A percentile compares a stretch with the other conserved stretches of the same genome.
These are phyloP conservation scores for Fagus sylvatica DNA, from an alignment of 306 rosid genomes.

Conservation along the genomic window DNA sequence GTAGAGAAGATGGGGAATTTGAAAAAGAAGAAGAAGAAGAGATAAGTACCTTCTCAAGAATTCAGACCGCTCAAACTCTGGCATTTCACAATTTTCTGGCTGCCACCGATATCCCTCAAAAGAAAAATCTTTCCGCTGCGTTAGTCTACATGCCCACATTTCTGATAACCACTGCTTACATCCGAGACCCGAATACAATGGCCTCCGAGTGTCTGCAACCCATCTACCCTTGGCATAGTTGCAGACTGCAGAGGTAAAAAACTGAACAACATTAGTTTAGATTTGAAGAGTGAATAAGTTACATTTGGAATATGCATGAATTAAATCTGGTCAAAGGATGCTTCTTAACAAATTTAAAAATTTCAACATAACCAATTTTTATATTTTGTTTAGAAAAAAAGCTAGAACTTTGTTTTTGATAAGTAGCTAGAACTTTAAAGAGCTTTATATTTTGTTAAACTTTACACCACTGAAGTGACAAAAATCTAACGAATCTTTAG, in stretches of 20 bases:
- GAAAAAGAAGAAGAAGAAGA: not conserved
- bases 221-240: conserved; percentile 88
- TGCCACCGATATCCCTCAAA: conserved; percentile 83
- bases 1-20: not conserved
- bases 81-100: conserved; percentile 74
- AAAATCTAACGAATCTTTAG: no score
- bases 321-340: not conserved
- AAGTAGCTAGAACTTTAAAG: no score
- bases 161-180: conserved; percentile 83
- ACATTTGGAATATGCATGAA: not conserved
- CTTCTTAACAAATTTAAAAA: no score
- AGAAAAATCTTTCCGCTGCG: conserved; percentile 72
- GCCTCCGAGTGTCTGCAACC: conserved; percentile 67
- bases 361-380: no score
- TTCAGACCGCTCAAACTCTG: conserved; percentile 59
- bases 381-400: no score
- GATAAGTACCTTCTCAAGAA: conserved; percentile 75
- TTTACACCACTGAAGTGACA: no score
- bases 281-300: not conserved
- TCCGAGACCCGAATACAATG: conserved; percentile 75
- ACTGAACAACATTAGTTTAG: conserved; percentile 22
- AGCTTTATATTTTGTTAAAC: no score
- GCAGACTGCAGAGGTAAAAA: conserved; percentile 59
- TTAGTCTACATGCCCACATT: conserved; percentile 93
- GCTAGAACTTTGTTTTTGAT: no score